Conservation (phyloP, 345 rosid species). For the Eucalyptus rudis region DNA sequence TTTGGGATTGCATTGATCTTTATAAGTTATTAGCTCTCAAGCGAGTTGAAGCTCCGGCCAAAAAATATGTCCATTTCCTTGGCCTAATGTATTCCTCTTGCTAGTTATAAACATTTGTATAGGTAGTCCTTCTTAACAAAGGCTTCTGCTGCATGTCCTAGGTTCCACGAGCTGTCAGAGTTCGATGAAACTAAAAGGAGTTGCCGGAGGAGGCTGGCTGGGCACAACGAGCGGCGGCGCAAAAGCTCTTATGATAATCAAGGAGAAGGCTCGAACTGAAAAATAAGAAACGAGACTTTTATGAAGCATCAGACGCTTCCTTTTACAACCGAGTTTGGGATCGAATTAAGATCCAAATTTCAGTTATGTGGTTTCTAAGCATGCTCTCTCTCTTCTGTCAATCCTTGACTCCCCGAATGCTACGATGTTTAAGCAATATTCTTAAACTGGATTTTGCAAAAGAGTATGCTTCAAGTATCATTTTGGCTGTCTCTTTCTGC, state of each 20-base stretch:
- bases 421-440: background rate
- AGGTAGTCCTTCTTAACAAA: background rate
- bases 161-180: slow-evolving; percentile 78
- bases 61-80: background rate
- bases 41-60: background rate
- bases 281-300: background rate
- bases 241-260: slow-evolving; percentile 38
- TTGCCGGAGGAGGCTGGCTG: slow-evolving; percentile 78
- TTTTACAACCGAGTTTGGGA: background rate
- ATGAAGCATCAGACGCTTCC: background rate
- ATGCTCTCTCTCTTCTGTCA: slow-evolving; percentile 98
- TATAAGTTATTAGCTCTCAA: background rate
- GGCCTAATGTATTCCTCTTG: background rate
- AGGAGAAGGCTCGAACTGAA: slow-evolving; percentile 27
- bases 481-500: background rate
- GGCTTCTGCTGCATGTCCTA: background rate
- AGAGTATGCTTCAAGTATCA: background rate
- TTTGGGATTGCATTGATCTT: background rate
- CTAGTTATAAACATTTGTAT: background rate
- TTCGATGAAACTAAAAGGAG: slow-evolving; percentile 76
- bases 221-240: slow-evolving; percentile 85
- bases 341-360: background rate
- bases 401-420: background rate
- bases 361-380: background rate
- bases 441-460: background rate